Base-by-base conservation (phyloP, 2,329 filamentous ascomycete genomes). In the Colletotrichum orbiculare region DNA sequence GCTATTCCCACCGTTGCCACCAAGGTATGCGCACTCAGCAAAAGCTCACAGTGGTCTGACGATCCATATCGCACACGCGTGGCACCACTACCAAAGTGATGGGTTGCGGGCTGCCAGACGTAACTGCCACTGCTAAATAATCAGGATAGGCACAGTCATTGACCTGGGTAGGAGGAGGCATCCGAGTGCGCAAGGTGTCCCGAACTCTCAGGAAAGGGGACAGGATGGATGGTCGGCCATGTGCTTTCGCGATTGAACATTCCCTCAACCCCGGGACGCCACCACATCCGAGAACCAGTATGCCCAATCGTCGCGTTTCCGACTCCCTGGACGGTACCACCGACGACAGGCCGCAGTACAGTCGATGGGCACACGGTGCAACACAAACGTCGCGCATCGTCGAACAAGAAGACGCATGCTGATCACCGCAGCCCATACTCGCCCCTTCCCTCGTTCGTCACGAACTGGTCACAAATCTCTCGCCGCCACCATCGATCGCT, bases 311-410 rank as follows among this genome's bases (percentile, higher is more conserved):
- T 60, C 42, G 39, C 17, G 49, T 43, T 64, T 53, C 64, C 64
- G 61, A 47, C 61, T 52, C 48, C 25, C 42, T 67, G 60, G 61
- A 66, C 42, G 62, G 62, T 56, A 43, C 62, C 53, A 64, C 64
- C 42, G 35, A 59, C 25, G 53, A 49, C n/a, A 64, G 48, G 66
- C 56, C 53, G 66, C 68, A 60, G 70, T 67, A 63, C 56, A 62
- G 55, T 72, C 38, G 41, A 42, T 38, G 52, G 41, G 58, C 62
- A 56, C 42, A 52, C 48, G 60, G 74, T 76, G 68, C 71, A 68
- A 76, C 74, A 65, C 68, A 71, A 70, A 71, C 69, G 64, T 67
- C 60, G 63, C 57, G 61, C 67, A 69, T 55, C 53, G 68, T 72
- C 69, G 67, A 70, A 62, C 59, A 60, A 54, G 41, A 65, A 12